phyloP scores from a whole-genome alignment of 768 basidiomycete genomes.

The Butyriboletus loyo region DNA sequence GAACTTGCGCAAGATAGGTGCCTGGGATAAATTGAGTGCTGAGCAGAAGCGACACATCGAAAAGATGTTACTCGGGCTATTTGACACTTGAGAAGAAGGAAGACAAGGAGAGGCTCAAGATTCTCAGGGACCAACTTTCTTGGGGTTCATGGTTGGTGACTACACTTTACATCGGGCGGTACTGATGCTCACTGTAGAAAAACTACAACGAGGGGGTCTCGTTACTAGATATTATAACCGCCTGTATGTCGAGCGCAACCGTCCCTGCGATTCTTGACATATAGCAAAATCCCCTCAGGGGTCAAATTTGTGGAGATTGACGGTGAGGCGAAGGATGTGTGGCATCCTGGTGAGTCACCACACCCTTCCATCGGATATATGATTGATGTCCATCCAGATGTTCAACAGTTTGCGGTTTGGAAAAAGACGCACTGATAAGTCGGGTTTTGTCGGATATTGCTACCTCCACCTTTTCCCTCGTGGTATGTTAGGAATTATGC shows the following conservation, averaged over 20 bases:
- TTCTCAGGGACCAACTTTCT: constrained; percentile 70
- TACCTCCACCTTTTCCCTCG: constrained; percentile 86
- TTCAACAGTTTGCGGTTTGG: constrained; percentile 80
- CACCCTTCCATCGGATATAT: background rate
- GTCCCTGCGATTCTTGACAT: constrained; percentile 77
- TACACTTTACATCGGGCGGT: background rate
- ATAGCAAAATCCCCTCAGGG: constrained; percentile 75
- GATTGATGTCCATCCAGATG: constrained; percentile 43
- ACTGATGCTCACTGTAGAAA: constrained; percentile 45
- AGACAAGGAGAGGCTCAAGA: constrained; percentile 48
- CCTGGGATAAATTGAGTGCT: constrained; percentile 56
- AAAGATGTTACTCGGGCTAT: constrained; percentile 68
- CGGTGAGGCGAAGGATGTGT: constrained; percentile 57
- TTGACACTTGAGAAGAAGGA: constrained; percentile 68
- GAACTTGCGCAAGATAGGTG: constrained; percentile 59
- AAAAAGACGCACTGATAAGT: constrained; percentile 66
- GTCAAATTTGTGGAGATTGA: constrained; percentile 58
- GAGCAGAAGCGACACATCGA: constrained; percentile 79
- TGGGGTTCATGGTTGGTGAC: constrained; percentile 69
- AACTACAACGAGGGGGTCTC: constrained; percentile 75
- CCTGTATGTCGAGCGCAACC: constrained; percentile 52
- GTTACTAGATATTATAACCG: constrained; percentile 25
- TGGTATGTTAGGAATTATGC: constrained; percentile 38
- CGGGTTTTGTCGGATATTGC: constrained; percentile 77
- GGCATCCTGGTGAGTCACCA: constrained; percentile 67